A percentile compares a stretch with the other conserved stretches of the same genome.
Conservation (phyloP, 192 early-diverging fungal genomes). For the Obelidium mucronatum region DNA sequence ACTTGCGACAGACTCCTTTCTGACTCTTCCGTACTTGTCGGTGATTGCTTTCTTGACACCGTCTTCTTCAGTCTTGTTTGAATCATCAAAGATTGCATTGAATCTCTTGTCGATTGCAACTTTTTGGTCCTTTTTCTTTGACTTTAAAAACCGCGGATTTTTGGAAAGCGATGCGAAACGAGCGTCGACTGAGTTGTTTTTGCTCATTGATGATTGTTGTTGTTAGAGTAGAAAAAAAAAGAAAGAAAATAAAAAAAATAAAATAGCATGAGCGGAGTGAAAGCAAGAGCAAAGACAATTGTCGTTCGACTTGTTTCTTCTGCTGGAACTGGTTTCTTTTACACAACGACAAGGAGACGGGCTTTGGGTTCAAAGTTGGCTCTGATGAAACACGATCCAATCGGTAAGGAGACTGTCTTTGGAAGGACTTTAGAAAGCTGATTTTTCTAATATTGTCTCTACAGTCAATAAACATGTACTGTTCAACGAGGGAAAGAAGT, state of each 20-base stretch:
- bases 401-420: slow-evolving; percentile 60
- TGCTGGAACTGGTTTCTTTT: slow-evolving; percentile 90
- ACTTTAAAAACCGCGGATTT: slow-evolving; percentile 79
- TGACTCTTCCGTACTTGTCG: slow-evolving; percentile 78
- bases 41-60: slow-evolving; percentile 61
- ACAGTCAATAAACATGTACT: slow-evolving; percentile 86
- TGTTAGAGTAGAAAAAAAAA: too few relatives aligned
- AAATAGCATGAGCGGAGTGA: too few relatives aligned
- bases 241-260: too few relatives aligned
- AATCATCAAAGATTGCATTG: slow-evolving; percentile 73
- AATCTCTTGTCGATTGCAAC: slow-evolving; percentile 92
- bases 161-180: slow-evolving; percentile 23
- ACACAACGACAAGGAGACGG: slow-evolving; percentile 82
- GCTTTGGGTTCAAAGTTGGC: slow-evolving; percentile 81
- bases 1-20: slow-evolving; percentile 52
- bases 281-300: slow-evolving; percentile 66
- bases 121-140: slow-evolving; percentile 83
- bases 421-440: too few relatives aligned
- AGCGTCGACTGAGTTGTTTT: background rate
- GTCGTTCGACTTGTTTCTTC: slow-evolving; percentile 85
- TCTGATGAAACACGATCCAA: slow-evolving; percentile 94
- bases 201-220: too few relatives aligned
- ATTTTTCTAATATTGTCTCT: background rate
- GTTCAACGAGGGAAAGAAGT: slow-evolving; percentile 88
- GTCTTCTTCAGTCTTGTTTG: background rate